Conservation (phyloP, 108 stramenopile species). For the Stephanodiscus minutulus region DNA sequence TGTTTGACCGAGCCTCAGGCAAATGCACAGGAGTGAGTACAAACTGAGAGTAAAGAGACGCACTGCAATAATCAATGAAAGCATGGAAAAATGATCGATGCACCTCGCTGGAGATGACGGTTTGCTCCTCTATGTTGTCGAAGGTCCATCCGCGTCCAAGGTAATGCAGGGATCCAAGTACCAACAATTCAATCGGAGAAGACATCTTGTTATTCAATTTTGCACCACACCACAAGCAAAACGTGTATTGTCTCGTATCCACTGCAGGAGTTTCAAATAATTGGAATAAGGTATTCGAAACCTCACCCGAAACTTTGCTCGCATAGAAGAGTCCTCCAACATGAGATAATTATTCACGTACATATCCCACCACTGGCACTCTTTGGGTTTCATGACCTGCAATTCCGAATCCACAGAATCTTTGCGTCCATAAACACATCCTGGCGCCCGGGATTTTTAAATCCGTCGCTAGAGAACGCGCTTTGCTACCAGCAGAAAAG, state of each 20-base stretch:
- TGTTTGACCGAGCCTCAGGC: neutral
- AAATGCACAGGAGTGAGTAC: slow-evolving; percentile 2
- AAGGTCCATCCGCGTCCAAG: slow-evolving; percentile 15
- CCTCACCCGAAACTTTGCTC: neutral
- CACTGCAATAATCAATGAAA: slow-evolving; percentile 16
- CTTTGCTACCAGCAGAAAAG: neutral
- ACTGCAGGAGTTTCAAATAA: neutral
- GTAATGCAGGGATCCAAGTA: slow-evolving; percentile 4
- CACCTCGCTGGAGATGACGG: neutral
- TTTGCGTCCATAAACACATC: neutral
- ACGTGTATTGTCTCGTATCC: neutral
- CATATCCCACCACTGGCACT: neutral
- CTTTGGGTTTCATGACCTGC: too few relatives aligned
- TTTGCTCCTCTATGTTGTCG: slow-evolving; percentile 11
- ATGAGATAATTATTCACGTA: neutral
- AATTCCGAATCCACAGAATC: neutral
- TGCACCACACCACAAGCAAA: neutral
- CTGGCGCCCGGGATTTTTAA: neutral
- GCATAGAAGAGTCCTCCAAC: neutral
- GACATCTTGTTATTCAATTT: neutral
- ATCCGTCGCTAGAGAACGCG: neutral
- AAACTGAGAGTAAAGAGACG: slow-evolving; percentile 3
- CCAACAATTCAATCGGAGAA: neutral
- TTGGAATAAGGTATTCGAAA: neutral
- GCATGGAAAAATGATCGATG: slow-evolving; percentile 4